Evolutionary conservation across 495 filamentous ascomycete species (phyloP), one percentile per base, ranked within the genome.

Genomic region (Hypoxylon fragiforme): DNA sequence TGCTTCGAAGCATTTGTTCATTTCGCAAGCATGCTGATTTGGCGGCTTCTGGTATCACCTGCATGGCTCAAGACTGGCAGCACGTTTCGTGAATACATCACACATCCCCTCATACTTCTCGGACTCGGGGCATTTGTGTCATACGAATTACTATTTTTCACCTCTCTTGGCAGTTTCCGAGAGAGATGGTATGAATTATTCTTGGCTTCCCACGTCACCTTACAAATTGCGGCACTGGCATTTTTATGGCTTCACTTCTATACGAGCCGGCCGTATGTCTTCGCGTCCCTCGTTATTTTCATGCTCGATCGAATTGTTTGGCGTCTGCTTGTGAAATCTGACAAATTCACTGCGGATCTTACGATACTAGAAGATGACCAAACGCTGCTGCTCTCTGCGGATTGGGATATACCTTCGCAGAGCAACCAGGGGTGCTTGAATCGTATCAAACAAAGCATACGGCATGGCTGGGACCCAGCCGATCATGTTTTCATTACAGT

Each of bases 401-500:
- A 69, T 13, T 75, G 72, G 72, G 64, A 67, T 44, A 69, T 79
- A 22, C 55, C 63, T 11, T 28, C 36, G 2, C 24, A 19, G 12
- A 45, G 40, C 2, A 0, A 40, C 15, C 30, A 42, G n/a, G 16
- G 8, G 7, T 42, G 41, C 21, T 21, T 49, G 20, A 19, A 51
- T 49, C 12, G 44, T 16, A 8, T 69, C 38, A 54, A 44, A 16
- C 64, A 66, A 14, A 71, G 65, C 20, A 72, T 84, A 37, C 62
- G 62, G 2, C 42, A 75, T 26, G 81, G 82, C 20, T 85, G 83
- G 81, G 57, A 65, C 4, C 73, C 81, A 3, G 79, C 80, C 3
- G 79, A 84, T 39, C 84, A 86, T 59, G 72, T 81, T 41, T 85
- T 85, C 61, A 50, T 86, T 24, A 75, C 77, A 8, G 66, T 85